A percentile compares a stretch with the other conserved stretches of the same genome.
Conservation (phyloP, 148 eudicot genomes). For the Chenopodium suecicum region DNA sequence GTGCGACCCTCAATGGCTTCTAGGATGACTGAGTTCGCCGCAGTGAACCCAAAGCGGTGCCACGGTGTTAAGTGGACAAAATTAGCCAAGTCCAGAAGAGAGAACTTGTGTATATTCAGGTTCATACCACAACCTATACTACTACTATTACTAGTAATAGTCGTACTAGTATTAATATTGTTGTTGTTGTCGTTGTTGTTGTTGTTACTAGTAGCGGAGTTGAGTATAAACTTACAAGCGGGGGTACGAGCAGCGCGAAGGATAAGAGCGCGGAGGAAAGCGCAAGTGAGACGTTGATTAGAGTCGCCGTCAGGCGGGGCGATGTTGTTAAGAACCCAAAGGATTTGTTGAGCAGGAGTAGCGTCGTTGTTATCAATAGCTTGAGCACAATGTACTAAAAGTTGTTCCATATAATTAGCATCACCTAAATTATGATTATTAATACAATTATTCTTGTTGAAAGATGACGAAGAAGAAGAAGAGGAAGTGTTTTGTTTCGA, state of each 20-base stretch:
- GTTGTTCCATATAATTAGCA: constrained; percentile 80
- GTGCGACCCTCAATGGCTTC: constrained; percentile 51
- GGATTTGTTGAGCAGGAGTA: constrained; percentile 77
- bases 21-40: constrained; percentile 71
- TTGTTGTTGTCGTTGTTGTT: too few species aligned
- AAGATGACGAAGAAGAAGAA: not conserved
- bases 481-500: not conserved
- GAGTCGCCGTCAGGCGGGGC: constrained; percentile 81
- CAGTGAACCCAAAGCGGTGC: constrained; percentile 89
- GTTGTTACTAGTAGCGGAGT: constrained; percentile 21
- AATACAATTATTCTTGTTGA: not conserved
- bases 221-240: constrained; percentile 40
- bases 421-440: constrained; percentile 35
- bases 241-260: constrained; percentile 55
- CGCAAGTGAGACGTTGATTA: constrained; percentile 72
- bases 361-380: constrained; percentile 82
- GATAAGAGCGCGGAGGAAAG: constrained; percentile 79
- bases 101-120: constrained; percentile 41
- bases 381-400: constrained; percentile 79
- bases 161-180: not conserved
- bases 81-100: constrained; percentile 68
- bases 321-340: constrained; percentile 92
- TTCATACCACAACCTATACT: not conserved
- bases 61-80: constrained; percentile 90
- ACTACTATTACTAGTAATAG: not conserved